Evolutionary conservation across 768 basidiomycete species (phyloP), one percentile per base, ranked within the genome.

Genomic region (Termitomyces sp.): DNA sequence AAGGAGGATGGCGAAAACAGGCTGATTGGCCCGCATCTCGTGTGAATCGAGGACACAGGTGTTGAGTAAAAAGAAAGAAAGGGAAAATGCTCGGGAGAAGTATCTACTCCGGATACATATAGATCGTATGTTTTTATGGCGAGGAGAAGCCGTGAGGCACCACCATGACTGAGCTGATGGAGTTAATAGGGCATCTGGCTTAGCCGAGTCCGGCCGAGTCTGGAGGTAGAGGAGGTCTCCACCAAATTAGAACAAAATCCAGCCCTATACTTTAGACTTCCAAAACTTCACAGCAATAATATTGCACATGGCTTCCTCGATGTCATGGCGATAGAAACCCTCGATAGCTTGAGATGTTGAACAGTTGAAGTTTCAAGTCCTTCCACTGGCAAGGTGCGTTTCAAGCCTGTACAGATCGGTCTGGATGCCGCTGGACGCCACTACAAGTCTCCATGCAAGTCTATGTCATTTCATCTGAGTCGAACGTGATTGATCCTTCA

Each of bases 181-280:
- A 38, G 38, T 5, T 39, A 13, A 22, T 18, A 9, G 38, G 9
- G 27, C 18, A n/a, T 36, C 33, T 36, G 47, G 35, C 27, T 39
- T 23, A 32, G 40, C 40, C 50, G 31, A 50, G 39, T 40, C 39
- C 27, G 20, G 51, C 51, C 51, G 51, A 52, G 22, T 25, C 13
- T n/a, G 20, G 41, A 16, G 18, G 22, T 16, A 10, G 48, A 35
- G 50, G 27, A 79, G 66, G 61, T 86, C 85, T 69, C 85, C 85
- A 33, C 68, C 66, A 38, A 18, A 25, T 49, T 36, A 49, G 35
- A 38, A 36, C 35, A 49, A 25, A 48, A 25, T 36, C 23, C 33
- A 43, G 25, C 23, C 23, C 42, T 27, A 43, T 16, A 27, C 6
- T 25, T 23, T 10, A 10, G 25, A 4, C 16, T 25, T 42, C 11